Conservation (phyloP, 345 rosid species). For the Firmiana major region DNA sequence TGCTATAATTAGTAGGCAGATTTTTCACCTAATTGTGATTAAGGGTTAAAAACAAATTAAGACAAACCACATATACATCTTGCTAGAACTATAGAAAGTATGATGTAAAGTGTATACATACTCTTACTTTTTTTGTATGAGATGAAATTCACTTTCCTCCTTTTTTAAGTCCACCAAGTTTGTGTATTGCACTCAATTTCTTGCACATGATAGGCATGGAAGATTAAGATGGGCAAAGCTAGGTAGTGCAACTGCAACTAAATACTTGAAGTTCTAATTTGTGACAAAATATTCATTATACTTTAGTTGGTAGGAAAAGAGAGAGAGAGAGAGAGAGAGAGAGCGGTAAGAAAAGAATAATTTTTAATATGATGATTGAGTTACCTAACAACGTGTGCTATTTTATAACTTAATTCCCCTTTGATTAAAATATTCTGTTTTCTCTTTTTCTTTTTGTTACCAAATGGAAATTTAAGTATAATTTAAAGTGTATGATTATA, state of each 20-base stretch:
- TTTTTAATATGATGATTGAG: no score
- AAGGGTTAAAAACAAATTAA: background rate
- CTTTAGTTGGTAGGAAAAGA: no score
- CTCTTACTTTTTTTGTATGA: background rate
- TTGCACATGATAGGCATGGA: background rate
- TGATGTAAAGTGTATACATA: background rate
- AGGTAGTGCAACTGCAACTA: background rate
- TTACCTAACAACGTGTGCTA: no score
- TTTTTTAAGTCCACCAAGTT: background rate
- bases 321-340: no score
- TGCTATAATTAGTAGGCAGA: background rate
- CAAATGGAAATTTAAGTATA: no score
- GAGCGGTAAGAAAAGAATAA: no score
- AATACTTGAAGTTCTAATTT: background rate
- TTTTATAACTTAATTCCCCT: no score
- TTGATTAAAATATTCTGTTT: no score
- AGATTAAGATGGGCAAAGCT: background rate
- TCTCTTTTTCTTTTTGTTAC: no score
- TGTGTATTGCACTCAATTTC: background rate
- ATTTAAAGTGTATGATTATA: no score
- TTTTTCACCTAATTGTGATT: background rate
- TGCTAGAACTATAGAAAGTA: background rate
- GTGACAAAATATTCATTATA: no score
- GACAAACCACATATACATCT: background rate
- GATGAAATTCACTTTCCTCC: background rate